Evolutionary conservation across 768 basidiomycete species (phyloP), one percentile per base, ranked within the genome.

Genomic region (Rhizopogon sp.): DNA sequence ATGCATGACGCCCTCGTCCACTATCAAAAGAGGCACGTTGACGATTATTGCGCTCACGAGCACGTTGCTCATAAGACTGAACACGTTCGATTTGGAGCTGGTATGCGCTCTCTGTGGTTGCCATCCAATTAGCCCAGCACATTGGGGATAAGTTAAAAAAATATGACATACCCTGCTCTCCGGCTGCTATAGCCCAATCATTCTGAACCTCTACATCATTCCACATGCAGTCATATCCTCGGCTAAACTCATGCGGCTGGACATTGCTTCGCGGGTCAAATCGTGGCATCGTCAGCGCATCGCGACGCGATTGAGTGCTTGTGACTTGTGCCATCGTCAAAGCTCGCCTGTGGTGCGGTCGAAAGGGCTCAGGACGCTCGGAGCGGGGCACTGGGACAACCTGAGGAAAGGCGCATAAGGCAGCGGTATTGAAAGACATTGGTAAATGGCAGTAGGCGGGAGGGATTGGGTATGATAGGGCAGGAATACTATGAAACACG

Each of bases 81-180:
- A 6, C 40, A 25, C 44, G 42, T 10, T 51, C 52, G 4, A 49
- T 41, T 17, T 52, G 51, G 44, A 49, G 35, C 41, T 11, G 22
- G 39, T 39, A 39, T 6, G 14, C 22, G 16, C 16, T 28, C 39
- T 56, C 66, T 63, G 50, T 9, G 40, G 9, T 3, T 40, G 20
- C 37, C 44, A 50, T 60, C 44, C 55, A 11, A 28, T 17, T 33
- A 9, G 13, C 45, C n/a, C 10, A 31, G 16, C 16, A 40, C 29
- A 28, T 29, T 33, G 13, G 2, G 5, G 20, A 6, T 6, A 40
- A 45, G 31, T 22, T 25, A 52, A 35, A 52, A 35, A 51, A 29
- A 4, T 37, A n/a, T 33, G 28, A 20, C 50, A 11, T 29, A 68
- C 67, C 51, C 22, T 44, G 33, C 17, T 39, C 50, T 39, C 28